Base-by-base conservation (phyloP, 1,139 yeast genomes). In the Debaryomyces fabryi region DNA sequence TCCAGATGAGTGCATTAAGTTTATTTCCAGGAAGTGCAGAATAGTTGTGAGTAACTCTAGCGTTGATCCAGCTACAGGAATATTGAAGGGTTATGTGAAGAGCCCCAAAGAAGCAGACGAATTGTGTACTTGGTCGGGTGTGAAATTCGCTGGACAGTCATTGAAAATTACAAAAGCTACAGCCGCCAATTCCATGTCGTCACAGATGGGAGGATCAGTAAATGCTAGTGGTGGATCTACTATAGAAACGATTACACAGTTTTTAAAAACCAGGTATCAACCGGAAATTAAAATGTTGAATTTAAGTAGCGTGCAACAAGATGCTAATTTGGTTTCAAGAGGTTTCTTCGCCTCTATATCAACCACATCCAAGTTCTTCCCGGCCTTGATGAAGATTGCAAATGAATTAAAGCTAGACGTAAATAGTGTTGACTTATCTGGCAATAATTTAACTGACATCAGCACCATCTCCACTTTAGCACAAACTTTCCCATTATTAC, bases 331-430 rank as follows among this genome's bases (percentile, higher is more conserved):
- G 42, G 69, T 69, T 16, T 71, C 79, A 15, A 79, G 79, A 53
- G 96, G 97, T 0, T 73, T 90, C 48, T 83, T 91, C 56, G 78
- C 82, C 20, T 72, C 81, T 15, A 71, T 83, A 6, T 78, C 84
- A 44, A 77, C 82, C 3, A 65, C 82, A 1, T 79, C 95, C 13
- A 92, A 92, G 65, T 85, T 92, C 78, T 91, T 93, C 66, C 88
- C 92, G 3, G 99, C 99, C 0, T 71, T 93, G 55, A 84, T 93
- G 90, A 90, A 88, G 63, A 71, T 95, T 16, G 96, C 97, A 1
- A 74, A 74, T 45, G 80, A 78, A 42, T 60, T 74, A 39, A 78
- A 78, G 40, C 54, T 78, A 13, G 74, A 74, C 2, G 88, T 91
- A 6, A 87, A 85, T 34, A 86, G 93, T 52, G 83, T 93, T 15